A percentile compares a stretch with the other conserved stretches of the same genome.
Conservation (phyloP, 805 yeast species). For the Kodamaea hsintzibuensis region DNA sequence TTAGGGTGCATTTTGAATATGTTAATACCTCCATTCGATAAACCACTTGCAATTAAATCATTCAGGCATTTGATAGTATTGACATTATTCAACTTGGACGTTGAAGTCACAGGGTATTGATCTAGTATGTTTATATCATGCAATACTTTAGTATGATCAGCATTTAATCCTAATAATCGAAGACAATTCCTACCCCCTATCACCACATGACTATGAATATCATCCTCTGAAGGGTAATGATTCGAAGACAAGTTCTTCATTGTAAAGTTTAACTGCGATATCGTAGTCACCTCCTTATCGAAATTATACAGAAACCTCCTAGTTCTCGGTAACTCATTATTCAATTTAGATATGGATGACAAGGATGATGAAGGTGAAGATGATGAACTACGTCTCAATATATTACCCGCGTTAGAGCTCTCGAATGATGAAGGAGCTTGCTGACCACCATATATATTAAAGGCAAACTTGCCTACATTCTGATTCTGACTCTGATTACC, state of each 20-base stretch:
- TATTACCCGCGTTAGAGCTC: constrained; percentile 1
- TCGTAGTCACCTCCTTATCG: constrained; percentile 25
- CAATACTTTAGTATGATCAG: constrained; percentile 31
- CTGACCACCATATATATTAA: constrained; percentile 54
- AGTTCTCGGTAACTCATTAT: constrained; percentile 6
- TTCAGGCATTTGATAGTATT: constrained; percentile 38
- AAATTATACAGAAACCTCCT: constrained; percentile 19
- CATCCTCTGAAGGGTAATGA: constrained; percentile 9
- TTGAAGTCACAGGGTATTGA: constrained; percentile 9
- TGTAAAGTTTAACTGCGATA: constrained; percentile 26
- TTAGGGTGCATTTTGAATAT: constrained; percentile 32
- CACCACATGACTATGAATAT: constrained; percentile 33
- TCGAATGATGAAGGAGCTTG: constrained; percentile 14
- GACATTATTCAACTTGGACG: constrained; percentile 32
- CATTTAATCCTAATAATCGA: constrained; percentile 31
- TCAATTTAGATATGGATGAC: constrained; percentile 3
- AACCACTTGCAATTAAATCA: constrained; percentile 41
- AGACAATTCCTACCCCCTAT: constrained; percentile 46
- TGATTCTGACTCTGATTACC: constrained; percentile 1
- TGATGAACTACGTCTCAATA: constrained; percentile 4
- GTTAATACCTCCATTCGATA: constrained; percentile 36
- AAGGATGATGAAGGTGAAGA: constrained; percentile 20
- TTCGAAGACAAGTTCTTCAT: constrained; percentile 9
- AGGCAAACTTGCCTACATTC: constrained; percentile 54
- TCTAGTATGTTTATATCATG: constrained; percentile 39